These are phyloP conservation scores for Pythium aristosporum DNA, from an alignment of 352 stramenopile genomes.

Conservation along the genomic window DNA sequence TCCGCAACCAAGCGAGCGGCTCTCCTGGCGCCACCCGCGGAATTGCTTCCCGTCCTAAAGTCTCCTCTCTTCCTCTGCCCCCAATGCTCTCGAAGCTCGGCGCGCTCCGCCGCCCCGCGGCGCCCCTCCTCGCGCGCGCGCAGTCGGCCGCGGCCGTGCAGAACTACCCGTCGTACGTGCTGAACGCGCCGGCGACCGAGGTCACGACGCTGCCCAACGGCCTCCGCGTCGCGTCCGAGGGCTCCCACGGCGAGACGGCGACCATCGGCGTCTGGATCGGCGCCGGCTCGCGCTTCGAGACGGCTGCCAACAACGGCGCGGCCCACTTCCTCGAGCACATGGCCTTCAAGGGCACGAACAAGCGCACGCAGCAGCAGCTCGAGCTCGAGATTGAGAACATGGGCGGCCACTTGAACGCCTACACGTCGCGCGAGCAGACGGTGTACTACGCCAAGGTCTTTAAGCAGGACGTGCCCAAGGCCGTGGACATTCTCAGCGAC, in stretches of 20 bases:
- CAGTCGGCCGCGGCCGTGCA: conserved; percentile 68
- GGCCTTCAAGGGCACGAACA: conserved; percentile 99
- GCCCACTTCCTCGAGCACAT: conserved; percentile 99
- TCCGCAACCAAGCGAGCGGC: conserved; percentile 3
- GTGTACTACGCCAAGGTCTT: conserved; percentile 99
- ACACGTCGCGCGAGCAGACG: conserved; percentile 99
- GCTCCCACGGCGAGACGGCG: conserved; percentile 96
- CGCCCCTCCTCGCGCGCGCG: conserved; percentile 53
- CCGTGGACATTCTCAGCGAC: conserved; percentile 99
- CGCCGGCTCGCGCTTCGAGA: conserved; percentile 98
- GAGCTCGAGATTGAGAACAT: conserved; percentile 99
- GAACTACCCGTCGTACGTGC: conserved; percentile 87
- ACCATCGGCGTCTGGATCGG: conserved; percentile 98
- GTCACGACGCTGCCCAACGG: conserved; percentile 96
- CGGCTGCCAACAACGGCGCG: conserved; percentile 97
- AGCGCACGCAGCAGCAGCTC: conserved; percentile 97
- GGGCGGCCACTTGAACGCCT: conserved; percentile 99
- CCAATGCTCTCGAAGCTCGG: conserved; percentile 77
- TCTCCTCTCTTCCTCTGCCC: background rate
- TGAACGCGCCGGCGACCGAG: conserved; percentile 94
- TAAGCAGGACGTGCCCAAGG: conserved; percentile 96
- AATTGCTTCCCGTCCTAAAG: conserved; percentile 7
- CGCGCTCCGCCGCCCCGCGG: conserved; percentile 41
- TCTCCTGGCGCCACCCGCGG: conserved; percentile 19
- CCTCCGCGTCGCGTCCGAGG: conserved; percentile 97